Evolutionary conservation across 257 asterid species (phyloP).

Genomic region (Catharanthus roseus): DNA sequence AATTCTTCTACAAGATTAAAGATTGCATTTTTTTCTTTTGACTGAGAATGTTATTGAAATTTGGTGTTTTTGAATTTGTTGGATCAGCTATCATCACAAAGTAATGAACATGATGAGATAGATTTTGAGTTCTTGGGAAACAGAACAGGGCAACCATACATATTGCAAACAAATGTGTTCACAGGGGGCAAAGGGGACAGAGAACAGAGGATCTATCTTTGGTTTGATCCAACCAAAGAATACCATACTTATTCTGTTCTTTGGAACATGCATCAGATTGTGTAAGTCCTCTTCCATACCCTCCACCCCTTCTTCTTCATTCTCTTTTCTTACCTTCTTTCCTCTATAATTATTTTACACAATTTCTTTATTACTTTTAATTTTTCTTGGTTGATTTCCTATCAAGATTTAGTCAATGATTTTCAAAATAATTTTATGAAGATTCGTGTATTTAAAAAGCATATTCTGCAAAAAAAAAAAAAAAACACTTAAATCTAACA

Average conservation of each 20-base stretch:
- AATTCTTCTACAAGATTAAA: too few relatives aligned
- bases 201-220: slow-evolving; percentile 34
- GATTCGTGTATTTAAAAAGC: too few relatives aligned
- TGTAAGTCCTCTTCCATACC: slow-evolving; percentile 22
- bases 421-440: too few relatives aligned
- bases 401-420: too few relatives aligned
- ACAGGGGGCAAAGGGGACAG: slow-evolving; percentile 37
- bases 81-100: slow-evolving; percentile 36
- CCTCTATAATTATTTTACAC: too few relatives aligned
- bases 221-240: slow-evolving; percentile 38
- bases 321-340: too few relatives aligned
- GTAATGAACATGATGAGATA: slow-evolving; percentile 38
- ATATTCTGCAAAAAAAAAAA: too few relatives aligned
- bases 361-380: too few relatives aligned
- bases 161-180: slow-evolving; percentile 39
- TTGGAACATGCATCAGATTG: slow-evolving; percentile 26
- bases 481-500: too few relatives aligned
- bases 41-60: background rate
- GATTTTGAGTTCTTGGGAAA: slow-evolving; percentile 45
- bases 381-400: too few relatives aligned
- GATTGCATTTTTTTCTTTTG: too few relatives aligned
- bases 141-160: slow-evolving; percentile 38
- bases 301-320: too few relatives aligned
- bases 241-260: slow-evolving; percentile 30
- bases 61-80: background rate